These are phyloP conservation scores for Achaetomiella virescens DNA, from an alignment of 495 filamentous ascomycete species.

Conservation along the genomic window DNA sequence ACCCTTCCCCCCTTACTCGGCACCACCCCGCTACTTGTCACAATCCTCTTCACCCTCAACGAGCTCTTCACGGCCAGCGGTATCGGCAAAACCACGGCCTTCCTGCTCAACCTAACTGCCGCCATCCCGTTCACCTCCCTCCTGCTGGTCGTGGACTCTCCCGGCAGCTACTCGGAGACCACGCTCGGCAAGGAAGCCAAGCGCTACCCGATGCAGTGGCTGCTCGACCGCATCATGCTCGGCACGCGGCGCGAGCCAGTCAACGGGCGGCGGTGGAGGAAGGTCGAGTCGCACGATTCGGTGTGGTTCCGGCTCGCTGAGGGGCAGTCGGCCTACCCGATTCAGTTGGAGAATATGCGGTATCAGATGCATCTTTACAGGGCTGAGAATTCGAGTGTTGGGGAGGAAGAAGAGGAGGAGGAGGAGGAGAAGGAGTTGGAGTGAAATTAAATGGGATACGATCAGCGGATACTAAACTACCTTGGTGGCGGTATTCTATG, in stretches of 20 bases:
- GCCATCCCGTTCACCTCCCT: constrained; percentile 52
- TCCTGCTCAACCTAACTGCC: constrained; percentile 61
- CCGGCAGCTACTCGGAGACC: constrained; percentile 83
- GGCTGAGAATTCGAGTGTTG: constrained; percentile 14
- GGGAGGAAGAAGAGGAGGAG: background rate
- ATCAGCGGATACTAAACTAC: background rate
- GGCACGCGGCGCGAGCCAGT: constrained; percentile 19
- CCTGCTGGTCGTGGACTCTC: constrained; percentile 84
- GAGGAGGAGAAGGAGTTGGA: constrained; percentile 1
- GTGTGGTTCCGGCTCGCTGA: constrained; percentile 74
- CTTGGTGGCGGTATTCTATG: background rate
- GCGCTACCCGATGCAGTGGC: constrained; percentile 87
- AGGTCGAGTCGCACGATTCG: constrained; percentile 64
- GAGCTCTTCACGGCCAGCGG: constrained; percentile 78
- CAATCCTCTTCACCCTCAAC: constrained; percentile 92
- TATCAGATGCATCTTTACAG: constrained; percentile 83
- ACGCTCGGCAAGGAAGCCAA: constrained; percentile 55
- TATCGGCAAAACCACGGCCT: constrained; percentile 62
- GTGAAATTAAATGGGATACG: background rate
- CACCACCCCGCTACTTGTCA: constrained; percentile 49
- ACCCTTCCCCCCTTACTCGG: constrained; percentile 38
- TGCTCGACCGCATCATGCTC: constrained; percentile 77
- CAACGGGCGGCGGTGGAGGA: constrained; percentile 55
- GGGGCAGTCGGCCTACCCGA: constrained; percentile 60
- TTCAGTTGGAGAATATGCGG: constrained; percentile 86